Evolutionary conservation across 352 stramenopile species (phyloP).

Genomic region (Pythium diclinum): DNA sequence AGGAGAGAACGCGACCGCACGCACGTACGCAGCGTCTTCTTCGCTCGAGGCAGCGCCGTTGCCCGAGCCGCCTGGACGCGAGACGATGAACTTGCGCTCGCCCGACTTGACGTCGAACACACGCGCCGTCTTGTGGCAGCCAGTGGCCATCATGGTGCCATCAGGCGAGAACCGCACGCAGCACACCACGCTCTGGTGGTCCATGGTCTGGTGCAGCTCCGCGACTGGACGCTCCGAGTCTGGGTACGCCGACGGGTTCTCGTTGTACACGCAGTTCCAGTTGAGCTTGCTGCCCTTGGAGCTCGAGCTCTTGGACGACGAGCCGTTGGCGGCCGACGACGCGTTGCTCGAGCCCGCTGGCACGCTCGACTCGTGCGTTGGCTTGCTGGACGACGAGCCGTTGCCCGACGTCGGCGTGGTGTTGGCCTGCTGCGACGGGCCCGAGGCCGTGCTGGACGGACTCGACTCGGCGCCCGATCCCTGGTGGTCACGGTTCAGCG

Average conservation of each 20-base stretch:
- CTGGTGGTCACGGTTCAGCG: conserved; percentile 55
- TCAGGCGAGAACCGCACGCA: conserved; percentile 83
- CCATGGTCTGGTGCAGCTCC: conserved; percentile 87
- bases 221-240: conserved; percentile 77
- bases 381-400: conserved; percentile 22
- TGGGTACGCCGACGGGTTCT: conserved; percentile 61
- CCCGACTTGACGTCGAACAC: conserved; percentile 86
- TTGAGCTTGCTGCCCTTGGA: conserved; percentile 82
- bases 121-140: conserved; percentile 84
- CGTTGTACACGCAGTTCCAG: conserved; percentile 83
- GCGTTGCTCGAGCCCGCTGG: conserved; percentile 13
- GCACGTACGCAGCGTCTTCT: conserved; percentile 77
- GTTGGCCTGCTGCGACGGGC: conserved; percentile 21
- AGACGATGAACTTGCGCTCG: conserved; percentile 79
- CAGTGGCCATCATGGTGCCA: conserved; percentile 82
- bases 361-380: conserved; percentile 17
- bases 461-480: conserved; percentile 55
- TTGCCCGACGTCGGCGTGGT: conserved; percentile 32
- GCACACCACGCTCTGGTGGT: conserved; percentile 87
- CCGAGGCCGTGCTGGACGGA: conserved; percentile 37
- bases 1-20: conserved; percentile 81
- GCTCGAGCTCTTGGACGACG: conserved; percentile 69
- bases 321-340: conserved; percentile 29
- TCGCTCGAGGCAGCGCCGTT: conserved; percentile 52
- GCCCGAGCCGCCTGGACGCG: conserved; percentile 50